These are phyloP conservation scores for Lasiodiplodia theobromae DNA, from an alignment of 2,329 filamentous ascomycete species.

Conservation along the genomic window DNA sequence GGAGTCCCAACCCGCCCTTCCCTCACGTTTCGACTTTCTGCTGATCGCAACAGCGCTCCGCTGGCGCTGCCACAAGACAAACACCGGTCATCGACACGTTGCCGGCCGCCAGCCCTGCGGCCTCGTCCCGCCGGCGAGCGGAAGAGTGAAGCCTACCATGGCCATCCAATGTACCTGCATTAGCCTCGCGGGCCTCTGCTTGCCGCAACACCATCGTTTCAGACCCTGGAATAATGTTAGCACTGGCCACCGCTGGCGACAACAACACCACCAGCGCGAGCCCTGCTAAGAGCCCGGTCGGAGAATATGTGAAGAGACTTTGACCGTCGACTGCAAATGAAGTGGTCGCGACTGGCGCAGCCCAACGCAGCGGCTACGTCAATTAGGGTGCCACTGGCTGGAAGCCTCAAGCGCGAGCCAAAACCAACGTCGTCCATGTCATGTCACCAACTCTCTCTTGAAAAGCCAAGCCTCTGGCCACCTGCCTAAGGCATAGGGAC, in stretches of 20 bases:
- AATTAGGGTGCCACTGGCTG: slow-evolving; percentile 8
- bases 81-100: background rate
- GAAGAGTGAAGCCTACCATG: background rate
- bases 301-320: background rate
- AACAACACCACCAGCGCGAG: background rate
- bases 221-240: slow-evolving; percentile 5
- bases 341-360: background rate
- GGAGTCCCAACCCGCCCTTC: background rate
- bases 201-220: slow-evolving; percentile 24
- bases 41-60: slow-evolving; percentile 2
- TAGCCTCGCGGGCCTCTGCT: slow-evolving; percentile 3
- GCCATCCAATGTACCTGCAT: slow-evolving; percentile 17
- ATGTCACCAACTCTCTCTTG: background rate
- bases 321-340: background rate
- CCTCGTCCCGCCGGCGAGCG: background rate
- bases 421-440: background rate
- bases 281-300: background rate
- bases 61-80: background rate
- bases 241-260: background rate
- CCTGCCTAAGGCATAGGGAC: background rate
- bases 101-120: background rate
- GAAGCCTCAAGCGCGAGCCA: background rate
- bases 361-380: background rate
- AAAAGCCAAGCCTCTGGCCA: background rate
- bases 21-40: slow-evolving; percentile 10